These are phyloP conservation scores for Zygosaccharomyces gambellarensis DNA, from an alignment of 805 yeast species.

Conservation along the genomic window DNA sequence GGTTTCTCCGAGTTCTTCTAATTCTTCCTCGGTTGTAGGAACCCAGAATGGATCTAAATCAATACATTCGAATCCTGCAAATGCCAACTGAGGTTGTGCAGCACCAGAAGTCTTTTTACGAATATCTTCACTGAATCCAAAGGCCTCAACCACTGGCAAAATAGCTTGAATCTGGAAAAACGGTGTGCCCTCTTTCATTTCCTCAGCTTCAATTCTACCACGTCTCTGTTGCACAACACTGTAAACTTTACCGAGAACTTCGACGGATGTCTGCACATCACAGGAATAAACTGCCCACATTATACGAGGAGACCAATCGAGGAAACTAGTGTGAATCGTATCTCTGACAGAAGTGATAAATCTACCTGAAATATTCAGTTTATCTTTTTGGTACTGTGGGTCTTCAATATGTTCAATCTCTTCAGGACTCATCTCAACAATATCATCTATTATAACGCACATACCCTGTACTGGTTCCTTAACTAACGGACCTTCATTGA, in stretches of 20 bases:
- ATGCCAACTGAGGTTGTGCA: slow-evolving; percentile 92
- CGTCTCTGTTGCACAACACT: slow-evolving; percentile 87
- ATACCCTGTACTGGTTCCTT: slow-evolving; percentile 86
- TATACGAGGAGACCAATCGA: slow-evolving; percentile 83
- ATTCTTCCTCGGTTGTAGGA: slow-evolving; percentile 93
- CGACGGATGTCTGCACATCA: slow-evolving; percentile 92
- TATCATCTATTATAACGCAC: slow-evolving; percentile 46
- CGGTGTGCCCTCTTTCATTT: slow-evolving; percentile 97
- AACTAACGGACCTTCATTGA: slow-evolving; percentile 80
- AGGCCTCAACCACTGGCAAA: slow-evolving; percentile 91
- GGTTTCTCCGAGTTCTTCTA: slow-evolving; percentile 86
- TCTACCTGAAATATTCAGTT: slow-evolving; percentile 60
- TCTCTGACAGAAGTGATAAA: slow-evolving; percentile 70
- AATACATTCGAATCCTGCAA: slow-evolving; percentile 79
- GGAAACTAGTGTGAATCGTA: slow-evolving; percentile 60
- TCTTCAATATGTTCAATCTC: slow-evolving; percentile 25
- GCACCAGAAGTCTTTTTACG: slow-evolving; percentile 93
- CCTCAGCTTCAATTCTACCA: slow-evolving; percentile 83
- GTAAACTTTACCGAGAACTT: slow-evolving; percentile 91
- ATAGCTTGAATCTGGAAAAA: slow-evolving; percentile 82
- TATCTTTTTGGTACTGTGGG: slow-evolving; percentile 26
- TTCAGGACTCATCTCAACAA: slow-evolving; percentile 31
- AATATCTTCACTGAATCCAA: slow-evolving; percentile 94
- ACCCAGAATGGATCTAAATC: slow-evolving; percentile 98
- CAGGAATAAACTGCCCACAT: slow-evolving; percentile 91